Percentiles rank a stretch among this genome's conserved stretches.
phyloP scores from a whole-genome alignment of 2,329 filamentous ascomycete species.

The Trichoderma breve region DNA sequence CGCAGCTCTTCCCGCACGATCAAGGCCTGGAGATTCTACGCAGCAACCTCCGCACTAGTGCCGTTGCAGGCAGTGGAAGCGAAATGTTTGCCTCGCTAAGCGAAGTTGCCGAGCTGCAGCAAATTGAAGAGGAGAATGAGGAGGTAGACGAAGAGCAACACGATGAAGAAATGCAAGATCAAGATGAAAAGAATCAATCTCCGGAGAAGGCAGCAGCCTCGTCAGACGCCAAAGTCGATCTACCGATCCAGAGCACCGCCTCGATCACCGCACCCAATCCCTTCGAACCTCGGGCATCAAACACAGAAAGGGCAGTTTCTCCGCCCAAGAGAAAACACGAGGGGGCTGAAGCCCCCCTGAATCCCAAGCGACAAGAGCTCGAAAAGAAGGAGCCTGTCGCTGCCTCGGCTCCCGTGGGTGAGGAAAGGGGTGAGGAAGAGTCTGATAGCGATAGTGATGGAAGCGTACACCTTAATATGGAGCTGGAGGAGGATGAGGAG shows the following conservation, averaged over 20 bases:
- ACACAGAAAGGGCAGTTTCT: constrained; percentile 27
- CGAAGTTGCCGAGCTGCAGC: constrained; percentile 38
- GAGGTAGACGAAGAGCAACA: constrained; percentile 37
- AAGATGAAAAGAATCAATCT: background rate
- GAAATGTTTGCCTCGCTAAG: constrained; percentile 31
- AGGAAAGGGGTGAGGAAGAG: constrained; percentile 29
- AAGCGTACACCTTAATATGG: constrained; percentile 60
- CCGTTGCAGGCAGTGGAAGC: constrained; percentile 27
- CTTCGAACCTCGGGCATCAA: constrained; percentile 31
- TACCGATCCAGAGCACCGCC: constrained; percentile 36
- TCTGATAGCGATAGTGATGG: constrained; percentile 47
- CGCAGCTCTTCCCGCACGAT: constrained; percentile 61
- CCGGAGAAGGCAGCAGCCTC: constrained; percentile 21
- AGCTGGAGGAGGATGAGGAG: constrained; percentile 50
- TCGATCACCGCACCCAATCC: constrained; percentile 35
- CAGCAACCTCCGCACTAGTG: constrained; percentile 52
- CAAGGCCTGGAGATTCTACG: constrained; percentile 69
- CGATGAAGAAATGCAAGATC: constrained; percentile 22
- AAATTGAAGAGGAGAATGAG: constrained; percentile 40
- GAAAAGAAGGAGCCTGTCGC: constrained; percentile 29
- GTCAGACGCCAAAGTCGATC: constrained; percentile 26
- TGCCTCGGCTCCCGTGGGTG: background rate
- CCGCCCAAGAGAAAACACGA: constrained; percentile 43
- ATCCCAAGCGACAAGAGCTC: constrained; percentile 43
- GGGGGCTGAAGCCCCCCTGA: constrained; percentile 31